Base-by-base conservation (phyloP, 2,329 filamentous ascomycete species). In the Coleophoma crateriformis region DNA sequence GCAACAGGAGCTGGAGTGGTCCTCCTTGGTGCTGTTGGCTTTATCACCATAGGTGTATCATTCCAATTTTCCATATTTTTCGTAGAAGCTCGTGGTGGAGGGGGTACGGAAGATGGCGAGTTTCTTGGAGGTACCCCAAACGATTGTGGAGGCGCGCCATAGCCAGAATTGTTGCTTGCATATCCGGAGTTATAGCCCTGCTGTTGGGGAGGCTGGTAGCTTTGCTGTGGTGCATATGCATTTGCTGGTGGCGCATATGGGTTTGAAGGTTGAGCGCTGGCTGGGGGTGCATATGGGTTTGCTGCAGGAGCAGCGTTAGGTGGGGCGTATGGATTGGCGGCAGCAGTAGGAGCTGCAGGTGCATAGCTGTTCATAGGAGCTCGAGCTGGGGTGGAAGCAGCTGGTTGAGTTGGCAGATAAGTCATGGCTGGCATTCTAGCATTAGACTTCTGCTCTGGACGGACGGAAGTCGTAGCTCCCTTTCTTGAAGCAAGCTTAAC, bases 31-130 rank as follows among this genome's bases (percentile, higher is more conserved):
- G 81, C 78, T n/a, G 86, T 77, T 48, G 79, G 73, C 72, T 92
- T 89, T 42, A 81, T 77, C 42, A 97, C 87, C 61, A 96, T 79
- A 1, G 94, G 94, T 46, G 95, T 86, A 67, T 99, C 94, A 60
- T 99, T 99, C 94, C 94, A 99, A 59, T 88, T 87, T 27, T 85
- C 81, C 55, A 85, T 84, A 27, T 27, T 27, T 4, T 27, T 27
- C 55, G 87, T 85, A 63, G 84, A 85, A 50, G 81, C 74, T 62
- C 82, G 83, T 10, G 88, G 81, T 15, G 88, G 82, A 19, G 90
- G 84, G 38, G 82, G 76, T 20, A 77, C 77, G 12, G 88, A 85
- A n/a, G 84, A 79, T 34, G 82, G 84, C 22, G 80, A 76, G 53
- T 81, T 82, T 54, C 86, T 81, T 47, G 84, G 83, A 50, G 82